These are phyloP conservation scores for Magnaporthiopsis poae DNA, from an alignment of 2,329 filamentous ascomycete genomes.

Conservation along the genomic window DNA sequence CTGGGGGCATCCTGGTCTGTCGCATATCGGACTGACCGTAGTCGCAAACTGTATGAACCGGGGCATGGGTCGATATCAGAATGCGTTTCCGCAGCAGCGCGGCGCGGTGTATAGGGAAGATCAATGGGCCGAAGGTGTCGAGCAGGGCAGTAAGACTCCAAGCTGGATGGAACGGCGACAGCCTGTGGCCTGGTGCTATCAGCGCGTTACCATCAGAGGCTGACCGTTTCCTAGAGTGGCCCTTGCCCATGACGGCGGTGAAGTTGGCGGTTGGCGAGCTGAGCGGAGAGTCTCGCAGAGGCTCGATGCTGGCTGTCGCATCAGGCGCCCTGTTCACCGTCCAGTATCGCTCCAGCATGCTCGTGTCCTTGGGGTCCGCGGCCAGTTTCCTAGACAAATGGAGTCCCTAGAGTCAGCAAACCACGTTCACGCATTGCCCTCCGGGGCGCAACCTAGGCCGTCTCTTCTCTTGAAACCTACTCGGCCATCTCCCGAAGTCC, in stretches of 20 bases:
- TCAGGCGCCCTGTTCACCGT: conserved; percentile 36
- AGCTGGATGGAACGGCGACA: conserved; percentile 76
- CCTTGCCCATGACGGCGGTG: conserved; percentile 28
- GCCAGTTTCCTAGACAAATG: conserved; percentile 45
- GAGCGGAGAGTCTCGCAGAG: conserved; percentile 36
- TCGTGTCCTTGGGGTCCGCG: conserved; percentile 51
- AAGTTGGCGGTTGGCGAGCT: conserved; percentile 42
- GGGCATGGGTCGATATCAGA: conserved; percentile 73
- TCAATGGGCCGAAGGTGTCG: conserved; percentile 76
- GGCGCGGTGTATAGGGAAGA: conserved; percentile 84
- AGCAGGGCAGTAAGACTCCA: conserved; percentile 70
- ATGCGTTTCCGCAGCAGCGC: conserved; percentile 81
- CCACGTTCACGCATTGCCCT: background rate
- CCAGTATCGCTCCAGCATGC: conserved; percentile 73
- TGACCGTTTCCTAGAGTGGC: conserved; percentile 47
- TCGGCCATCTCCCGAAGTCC: conserved; percentile 63
- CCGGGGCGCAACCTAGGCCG: no score
- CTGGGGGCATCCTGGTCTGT: background rate
- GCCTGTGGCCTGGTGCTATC: conserved; percentile 50
- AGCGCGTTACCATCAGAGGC: conserved; percentile 52
- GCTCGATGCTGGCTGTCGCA: conserved; percentile 29
- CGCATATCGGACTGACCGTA: conserved; percentile 53
- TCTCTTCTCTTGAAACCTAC: conserved; percentile 31
- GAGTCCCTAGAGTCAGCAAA: background rate
- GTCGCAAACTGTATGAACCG: conserved; percentile 76